These are phyloP conservation scores for Phytophthora idaei DNA, from an alignment of 352 stramenopile genomes.

Conservation along the genomic window DNA sequence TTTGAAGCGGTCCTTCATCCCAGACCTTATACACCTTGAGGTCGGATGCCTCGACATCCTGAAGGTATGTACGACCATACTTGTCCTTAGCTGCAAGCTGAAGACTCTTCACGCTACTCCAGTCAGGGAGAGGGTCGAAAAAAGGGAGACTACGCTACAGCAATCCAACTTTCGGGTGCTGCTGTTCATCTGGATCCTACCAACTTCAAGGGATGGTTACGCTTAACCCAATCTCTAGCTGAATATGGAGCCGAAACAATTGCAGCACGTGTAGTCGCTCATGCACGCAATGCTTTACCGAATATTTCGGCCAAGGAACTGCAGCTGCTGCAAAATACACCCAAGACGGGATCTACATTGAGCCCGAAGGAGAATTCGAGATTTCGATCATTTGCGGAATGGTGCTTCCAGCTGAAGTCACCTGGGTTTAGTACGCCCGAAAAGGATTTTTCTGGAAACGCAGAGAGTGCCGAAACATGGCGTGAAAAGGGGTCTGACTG, in stretches of 20 bases:
- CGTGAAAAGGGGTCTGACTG: background rate
- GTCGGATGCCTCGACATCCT: too few species aligned
- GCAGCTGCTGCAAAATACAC: background rate
- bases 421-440: background rate
- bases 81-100: too few species aligned
- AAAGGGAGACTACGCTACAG: background rate
- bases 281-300: background rate
- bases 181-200: slow-evolving; percentile 4
- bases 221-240: background rate
- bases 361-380: background rate
- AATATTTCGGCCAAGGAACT: background rate
- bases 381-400: background rate
- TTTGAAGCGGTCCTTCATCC: background rate
- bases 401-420: background rate
- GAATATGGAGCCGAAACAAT: background rate
- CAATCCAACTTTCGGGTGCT: background rate
- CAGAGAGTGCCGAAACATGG: background rate
- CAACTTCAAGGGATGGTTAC: background rate
- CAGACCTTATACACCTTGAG: too few species aligned
- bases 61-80: too few species aligned
- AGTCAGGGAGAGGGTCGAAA: too few species aligned
- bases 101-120: too few species aligned
- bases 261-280: background rate
- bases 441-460: background rate
- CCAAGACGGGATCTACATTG: background rate